Evolutionary conservation across 2,329 filamentous ascomycete species (phyloP).

Genomic region (Thielaviopsis ethacetica): DNA sequence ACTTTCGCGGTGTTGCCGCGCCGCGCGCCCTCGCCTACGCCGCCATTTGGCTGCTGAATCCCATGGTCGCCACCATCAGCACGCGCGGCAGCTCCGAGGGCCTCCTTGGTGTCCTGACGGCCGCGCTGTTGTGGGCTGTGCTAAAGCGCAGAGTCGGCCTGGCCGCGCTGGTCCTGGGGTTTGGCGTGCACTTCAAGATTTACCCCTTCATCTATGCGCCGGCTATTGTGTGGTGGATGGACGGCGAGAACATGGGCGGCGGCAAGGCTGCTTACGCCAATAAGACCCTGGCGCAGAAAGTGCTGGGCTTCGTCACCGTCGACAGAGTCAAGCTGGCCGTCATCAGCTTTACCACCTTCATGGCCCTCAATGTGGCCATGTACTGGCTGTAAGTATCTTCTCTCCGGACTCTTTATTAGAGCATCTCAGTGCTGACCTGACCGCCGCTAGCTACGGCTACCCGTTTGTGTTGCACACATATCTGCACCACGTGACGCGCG

Average conservation of each 20-base stretch:
- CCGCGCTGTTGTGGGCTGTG: slow-evolving; percentile 70
- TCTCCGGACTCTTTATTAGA: no score
- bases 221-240: slow-evolving; percentile 68
- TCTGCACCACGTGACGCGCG: slow-evolving; percentile 78
- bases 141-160: slow-evolving; percentile 43
- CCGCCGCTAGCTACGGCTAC: slow-evolving; percentile 48
- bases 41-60: slow-evolving; percentile 85
- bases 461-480: slow-evolving; percentile 83
- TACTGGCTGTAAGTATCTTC: slow-evolving; percentile 43
- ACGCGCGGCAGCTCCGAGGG: slow-evolving; percentile 91
- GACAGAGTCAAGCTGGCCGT: slow-evolving; percentile 41
- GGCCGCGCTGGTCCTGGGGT: slow-evolving; percentile 60
- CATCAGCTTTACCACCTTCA: slow-evolving; percentile 57
- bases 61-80: slow-evolving; percentile 95
- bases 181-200: slow-evolving; percentile 94
- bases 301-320: slow-evolving; percentile 29
- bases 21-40: slow-evolving; percentile 56
- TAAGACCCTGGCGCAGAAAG: slow-evolving; percentile 15
- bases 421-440: slow-evolving; percentile 10
- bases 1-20: slow-evolving; percentile 28
- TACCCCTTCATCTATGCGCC: slow-evolving; percentile 94
- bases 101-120: slow-evolving; percentile 68
- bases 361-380: slow-evolving; percentile 61
- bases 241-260: slow-evolving; percentile 29
- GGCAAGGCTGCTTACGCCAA: background rate